A percentile compares a stretch with the other conserved stretches of the same genome.
phyloP scores from a whole-genome alignment of 768 basidiomycete species.

The Lentinula sp. region DNA sequence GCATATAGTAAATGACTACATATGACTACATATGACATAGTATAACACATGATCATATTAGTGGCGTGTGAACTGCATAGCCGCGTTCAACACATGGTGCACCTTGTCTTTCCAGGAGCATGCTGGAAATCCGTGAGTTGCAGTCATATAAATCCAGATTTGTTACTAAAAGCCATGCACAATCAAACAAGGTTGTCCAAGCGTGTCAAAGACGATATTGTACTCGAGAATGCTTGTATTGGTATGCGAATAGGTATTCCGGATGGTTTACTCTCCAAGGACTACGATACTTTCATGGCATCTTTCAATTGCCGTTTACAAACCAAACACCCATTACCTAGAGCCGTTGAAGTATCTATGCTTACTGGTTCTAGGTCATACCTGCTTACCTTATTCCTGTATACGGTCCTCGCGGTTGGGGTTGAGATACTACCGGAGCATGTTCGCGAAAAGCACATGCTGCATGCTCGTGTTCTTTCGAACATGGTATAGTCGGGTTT shows the following conservation, averaged over 20 bases:
- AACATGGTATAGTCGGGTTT: not conserved
- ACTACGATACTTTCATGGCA: constrained; percentile 10
- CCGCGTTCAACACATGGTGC: constrained; percentile 11
- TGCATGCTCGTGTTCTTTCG: not conserved
- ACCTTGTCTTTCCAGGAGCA: constrained; percentile 10
- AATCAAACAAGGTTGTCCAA: constrained; percentile 6
- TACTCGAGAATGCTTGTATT: constrained; percentile 11
- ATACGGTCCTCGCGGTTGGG: not conserved
- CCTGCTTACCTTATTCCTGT: not conserved
- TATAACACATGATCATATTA: no score
- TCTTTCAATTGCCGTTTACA: constrained; percentile 11
- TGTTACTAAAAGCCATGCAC: no score
- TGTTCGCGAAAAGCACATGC: not conserved
- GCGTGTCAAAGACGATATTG: constrained; percentile 12
- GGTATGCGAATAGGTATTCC: constrained; percentile 12
- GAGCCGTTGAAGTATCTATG: not conserved
- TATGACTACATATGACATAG: no score
- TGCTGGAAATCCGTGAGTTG: constrained; percentile 7
- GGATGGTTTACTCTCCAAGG: constrained; percentile 6
- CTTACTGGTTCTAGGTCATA: not conserved
- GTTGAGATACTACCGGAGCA: not conserved
- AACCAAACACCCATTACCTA: not conserved
- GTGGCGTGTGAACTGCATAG: no score
- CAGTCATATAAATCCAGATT: not conserved
- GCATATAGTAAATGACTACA: no score